Percentiles rank a stretch among this genome's conserved stretches.
Conservation (phyloP, 768 basidiomycete genomes). For the Cyclocybe aegerita region DNA sequence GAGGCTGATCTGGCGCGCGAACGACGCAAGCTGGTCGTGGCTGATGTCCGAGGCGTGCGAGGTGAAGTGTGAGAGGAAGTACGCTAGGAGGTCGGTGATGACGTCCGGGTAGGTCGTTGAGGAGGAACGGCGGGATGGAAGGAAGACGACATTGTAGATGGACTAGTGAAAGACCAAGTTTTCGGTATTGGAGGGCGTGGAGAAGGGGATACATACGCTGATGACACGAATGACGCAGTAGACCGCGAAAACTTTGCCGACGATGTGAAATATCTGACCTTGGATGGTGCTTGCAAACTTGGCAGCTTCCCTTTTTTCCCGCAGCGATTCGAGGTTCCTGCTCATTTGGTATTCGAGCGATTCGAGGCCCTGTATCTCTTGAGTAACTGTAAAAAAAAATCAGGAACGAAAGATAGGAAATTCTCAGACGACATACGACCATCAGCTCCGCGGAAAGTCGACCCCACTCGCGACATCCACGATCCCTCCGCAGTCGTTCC, state of each 20-base stretch:
- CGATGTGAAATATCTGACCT: conserved; percentile 47
- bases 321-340: conserved; percentile 51
- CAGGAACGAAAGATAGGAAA: neutral
- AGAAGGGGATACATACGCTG: conserved; percentile 43
- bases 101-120: conserved; percentile 41
- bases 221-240: conserved; percentile 67
- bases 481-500: conserved; percentile 22
- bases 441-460: conserved; percentile 49
- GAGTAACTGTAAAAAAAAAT: conserved; percentile 31
- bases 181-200: neutral
- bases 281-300: conserved; percentile 52
- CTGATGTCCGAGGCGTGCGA: conserved; percentile 13
- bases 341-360: conserved; percentile 70
- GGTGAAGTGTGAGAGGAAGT: conserved; percentile 27
- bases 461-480: conserved; percentile 52
- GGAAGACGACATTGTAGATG: conserved; percentile 46
- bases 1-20: conserved; percentile 58
- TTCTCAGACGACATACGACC: conserved; percentile 26
- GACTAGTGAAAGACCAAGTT: conserved; percentile 33
- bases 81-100: conserved; percentile 34
- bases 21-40: conserved; percentile 34
- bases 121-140: conserved; percentile 30
- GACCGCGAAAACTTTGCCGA: conserved; percentile 56
- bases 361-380: conserved; percentile 65
- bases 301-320: conserved; percentile 45